A percentile compares a stretch with the other conserved stretches of the same genome.
These are phyloP conservation scores for Chalciporus piperatoides DNA, from an alignment of 1,284 basidiomycete species.

Conservation along the genomic window DNA sequence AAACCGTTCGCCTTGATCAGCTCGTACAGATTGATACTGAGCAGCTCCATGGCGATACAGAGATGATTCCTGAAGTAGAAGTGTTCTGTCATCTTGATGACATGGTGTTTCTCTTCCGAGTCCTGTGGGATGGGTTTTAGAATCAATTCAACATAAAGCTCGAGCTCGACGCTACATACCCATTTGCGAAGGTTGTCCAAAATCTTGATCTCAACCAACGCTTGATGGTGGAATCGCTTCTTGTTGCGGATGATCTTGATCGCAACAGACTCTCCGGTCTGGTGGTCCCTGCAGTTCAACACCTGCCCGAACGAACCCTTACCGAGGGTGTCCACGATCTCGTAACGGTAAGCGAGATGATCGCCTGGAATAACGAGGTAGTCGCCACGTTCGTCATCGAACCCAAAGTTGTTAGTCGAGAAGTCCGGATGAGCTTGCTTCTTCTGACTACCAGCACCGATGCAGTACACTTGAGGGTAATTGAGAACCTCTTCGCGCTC, in stretches of 20 bases:
- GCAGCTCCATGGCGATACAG: slow-evolving; percentile 96
- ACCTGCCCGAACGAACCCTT: slow-evolving; percentile 99
- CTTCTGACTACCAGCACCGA: slow-evolving; percentile 79
- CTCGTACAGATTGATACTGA: slow-evolving; percentile 99
- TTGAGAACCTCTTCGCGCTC: slow-evolving; percentile 93
- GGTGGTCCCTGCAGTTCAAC: slow-evolving; percentile 93
- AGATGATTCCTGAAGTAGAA: slow-evolving; percentile 98
- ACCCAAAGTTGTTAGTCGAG: slow-evolving; percentile 88
- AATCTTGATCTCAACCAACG: slow-evolving; percentile 98
- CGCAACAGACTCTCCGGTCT: slow-evolving; percentile 94
- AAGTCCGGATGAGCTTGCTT: slow-evolving; percentile 72
- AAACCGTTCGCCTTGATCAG: slow-evolving; percentile 99
- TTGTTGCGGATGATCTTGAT: slow-evolving; percentile 99
- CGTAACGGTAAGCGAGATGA: slow-evolving; percentile 95
- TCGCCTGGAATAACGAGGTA: slow-evolving; percentile 90
- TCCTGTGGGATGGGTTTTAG: slow-evolving; percentile 53
- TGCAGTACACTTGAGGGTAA: slow-evolving; percentile 81
- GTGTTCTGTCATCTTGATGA: slow-evolving; percentile 98
- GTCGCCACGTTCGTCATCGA: slow-evolving; percentile 98
- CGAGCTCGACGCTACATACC: slow-evolving; percentile 50
- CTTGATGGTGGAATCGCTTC: slow-evolving; percentile 98
- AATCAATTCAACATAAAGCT: slow-evolving; percentile 1
- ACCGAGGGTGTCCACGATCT: slow-evolving; percentile 88
- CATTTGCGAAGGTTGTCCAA: slow-evolving; percentile 95
- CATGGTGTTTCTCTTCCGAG: slow-evolving; percentile 92